Evolutionary conservation across 768 basidiomycete genomes (phyloP).

Genomic region (Steccherinum ochraceum): DNA sequence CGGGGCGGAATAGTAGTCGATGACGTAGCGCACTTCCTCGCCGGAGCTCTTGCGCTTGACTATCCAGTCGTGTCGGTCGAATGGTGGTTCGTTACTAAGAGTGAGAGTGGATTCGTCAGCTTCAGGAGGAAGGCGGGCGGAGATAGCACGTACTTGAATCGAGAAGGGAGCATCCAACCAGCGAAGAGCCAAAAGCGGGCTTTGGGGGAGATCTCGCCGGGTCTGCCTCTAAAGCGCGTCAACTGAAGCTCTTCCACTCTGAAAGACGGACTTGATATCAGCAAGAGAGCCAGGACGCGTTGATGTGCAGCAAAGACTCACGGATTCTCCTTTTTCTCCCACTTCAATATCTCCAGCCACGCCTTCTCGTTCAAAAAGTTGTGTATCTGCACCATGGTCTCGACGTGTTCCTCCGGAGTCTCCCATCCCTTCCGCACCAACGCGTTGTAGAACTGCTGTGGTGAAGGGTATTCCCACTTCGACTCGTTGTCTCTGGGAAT

Average conservation of each 20-base stretch:
- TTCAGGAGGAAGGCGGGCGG: background rate
- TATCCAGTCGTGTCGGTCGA: conserved; percentile 95
- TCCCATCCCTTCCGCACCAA: conserved; percentile 95
- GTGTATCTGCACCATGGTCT: conserved; percentile 97
- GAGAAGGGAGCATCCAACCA: conserved; percentile 82
- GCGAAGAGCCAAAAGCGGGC: conserved; percentile 83
- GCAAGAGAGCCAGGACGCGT: background rate
- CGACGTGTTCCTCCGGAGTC: conserved; percentile 92
- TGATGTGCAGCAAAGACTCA: conserved; percentile 29
- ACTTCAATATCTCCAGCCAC: conserved; percentile 90
- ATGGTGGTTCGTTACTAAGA: conserved; percentile 80
- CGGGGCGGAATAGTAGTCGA: conserved; percentile 97
- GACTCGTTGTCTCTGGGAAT: conserved; percentile 65
- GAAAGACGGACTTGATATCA: conserved; percentile 5
- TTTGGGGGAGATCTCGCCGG: conserved; percentile 92
- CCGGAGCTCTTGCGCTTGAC: conserved; percentile 75
- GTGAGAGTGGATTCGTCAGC: background rate
- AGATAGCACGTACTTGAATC: conserved; percentile 67
- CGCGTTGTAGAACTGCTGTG: conserved; percentile 98
- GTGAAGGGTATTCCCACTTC: conserved; percentile 94
- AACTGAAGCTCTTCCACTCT: conserved; percentile 70
- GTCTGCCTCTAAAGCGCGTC: conserved; percentile 81
- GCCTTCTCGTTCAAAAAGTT: conserved; percentile 97
- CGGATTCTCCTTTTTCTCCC: conserved; percentile 73
- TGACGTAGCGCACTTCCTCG: conserved; percentile 89